phyloP scores from a whole-genome alignment of 805 yeast genomes.

The Kregervanrija pseudodelftensis region DNA sequence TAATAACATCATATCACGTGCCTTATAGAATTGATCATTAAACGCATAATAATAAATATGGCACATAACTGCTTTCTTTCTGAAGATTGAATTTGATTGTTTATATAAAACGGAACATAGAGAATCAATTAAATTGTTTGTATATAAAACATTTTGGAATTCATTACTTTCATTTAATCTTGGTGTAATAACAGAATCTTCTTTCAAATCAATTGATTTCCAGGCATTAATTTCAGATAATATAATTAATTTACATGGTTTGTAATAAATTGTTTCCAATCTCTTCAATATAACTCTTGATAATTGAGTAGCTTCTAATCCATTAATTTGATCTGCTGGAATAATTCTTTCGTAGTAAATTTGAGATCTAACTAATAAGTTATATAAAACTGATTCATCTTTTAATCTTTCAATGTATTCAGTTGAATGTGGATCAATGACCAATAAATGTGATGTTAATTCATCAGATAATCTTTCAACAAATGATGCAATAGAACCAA shows the following conservation, averaged over 20 bases:
- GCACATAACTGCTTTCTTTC: slow-evolving; percentile 77
- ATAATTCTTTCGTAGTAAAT: slow-evolving; percentile 67
- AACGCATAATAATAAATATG: slow-evolving; percentile 89
- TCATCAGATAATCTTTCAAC: slow-evolving; percentile 95
- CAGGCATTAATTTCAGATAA: slow-evolving; percentile 72
- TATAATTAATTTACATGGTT: slow-evolving; percentile 68
- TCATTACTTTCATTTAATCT: slow-evolving; percentile 22
- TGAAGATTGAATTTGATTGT: slow-evolving; percentile 60
- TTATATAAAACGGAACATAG: slow-evolving; percentile 56
- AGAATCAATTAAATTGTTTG: slow-evolving; percentile 54
- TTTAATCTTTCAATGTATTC: slow-evolving; percentile 87
- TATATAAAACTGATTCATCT: slow-evolving; percentile 76
- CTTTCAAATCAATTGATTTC: slow-evolving; percentile 38
- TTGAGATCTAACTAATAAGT: slow-evolving; percentile 76
- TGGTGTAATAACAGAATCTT: slow-evolving; percentile 31
- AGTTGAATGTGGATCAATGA: slow-evolving; percentile 89
- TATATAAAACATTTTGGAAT: slow-evolving; percentile 26
- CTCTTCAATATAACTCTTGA: slow-evolving; percentile 76
- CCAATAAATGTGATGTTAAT: slow-evolving; percentile 77
- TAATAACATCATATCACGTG: slow-evolving; percentile 80
- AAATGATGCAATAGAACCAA: slow-evolving; percentile 79
- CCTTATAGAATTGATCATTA: slow-evolving; percentile 73
- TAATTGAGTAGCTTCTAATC: slow-evolving; percentile 47
- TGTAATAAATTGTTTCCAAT: slow-evolving; percentile 88
- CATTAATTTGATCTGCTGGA: slow-evolving; percentile 35